A percentile compares a stretch with the other conserved stretches of the same genome.
Conservation (phyloP, 176 grass and related monocot species). For the Echinochloa phyllopogon region DNA sequence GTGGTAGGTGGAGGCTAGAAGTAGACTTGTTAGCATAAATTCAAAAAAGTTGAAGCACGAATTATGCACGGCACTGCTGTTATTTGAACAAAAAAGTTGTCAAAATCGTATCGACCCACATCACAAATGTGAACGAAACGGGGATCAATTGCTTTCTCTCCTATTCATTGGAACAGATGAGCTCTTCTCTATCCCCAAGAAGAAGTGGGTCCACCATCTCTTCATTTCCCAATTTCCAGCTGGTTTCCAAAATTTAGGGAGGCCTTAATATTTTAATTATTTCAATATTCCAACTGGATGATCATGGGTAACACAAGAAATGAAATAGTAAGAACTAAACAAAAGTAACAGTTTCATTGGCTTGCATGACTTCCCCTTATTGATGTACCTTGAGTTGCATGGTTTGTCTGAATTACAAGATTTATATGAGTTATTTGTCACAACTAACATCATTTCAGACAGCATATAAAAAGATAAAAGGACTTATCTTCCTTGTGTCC, state of each 20-base stretch:
- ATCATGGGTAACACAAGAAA: neutral
- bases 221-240: neutral
- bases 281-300: neutral
- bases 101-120: neutral
- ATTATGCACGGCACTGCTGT: neutral
- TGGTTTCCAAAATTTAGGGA: neutral
- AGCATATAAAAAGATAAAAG: conserved; percentile 32
- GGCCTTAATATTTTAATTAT: neutral
- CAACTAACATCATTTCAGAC: conserved; percentile 16
- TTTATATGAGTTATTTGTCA: conserved; percentile 1
- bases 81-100: neutral
- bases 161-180: neutral
- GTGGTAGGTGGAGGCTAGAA: neutral
- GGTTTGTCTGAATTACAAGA: conserved; percentile 29
- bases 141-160: neutral
- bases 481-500: conserved; percentile 64
- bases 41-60: neutral
- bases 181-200: neutral
- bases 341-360: neutral
- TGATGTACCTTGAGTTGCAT: neutral
- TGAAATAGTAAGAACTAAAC: conserved; percentile 2
- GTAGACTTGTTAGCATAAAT: neutral
- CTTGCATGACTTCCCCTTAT: neutral
- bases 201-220: neutral
- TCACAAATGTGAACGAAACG: neutral